Base-by-base conservation (phyloP, 1,139 yeast species). In the Magnusiomyces sp. region DNA sequence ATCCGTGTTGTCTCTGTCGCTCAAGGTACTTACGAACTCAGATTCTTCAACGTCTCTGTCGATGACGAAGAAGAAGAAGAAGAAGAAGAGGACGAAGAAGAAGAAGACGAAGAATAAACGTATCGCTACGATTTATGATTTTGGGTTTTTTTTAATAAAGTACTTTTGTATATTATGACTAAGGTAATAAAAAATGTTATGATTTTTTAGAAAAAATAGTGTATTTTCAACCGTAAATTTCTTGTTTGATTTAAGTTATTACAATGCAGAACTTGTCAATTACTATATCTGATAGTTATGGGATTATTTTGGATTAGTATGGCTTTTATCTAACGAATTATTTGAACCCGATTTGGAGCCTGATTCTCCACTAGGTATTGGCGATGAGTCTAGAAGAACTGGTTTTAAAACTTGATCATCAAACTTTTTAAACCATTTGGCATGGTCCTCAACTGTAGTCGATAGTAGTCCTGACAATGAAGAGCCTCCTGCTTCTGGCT, bases 21-120 rank as follows among this genome's bases (percentile, higher is more conserved):
- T 80, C 88, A 87, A 76, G 89, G 92, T 84, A 83, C 81, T 74
- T 94, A 92, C 88, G 88, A 87, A 75, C 85, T 94, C 80, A 90
- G 94, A 77, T 94, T 92, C 96, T 94, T 88, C 96, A 89, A 95
- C 76, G 94, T 92, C 74, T 92, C 94, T 70, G 92, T 87, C 67
- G 96, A 90, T 68, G 97, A 92, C 70, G 96, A 88, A 71, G 96
- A 86, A 70, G 95, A 83, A 65, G 97, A 86, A 69, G 72, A 60
- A 33, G 55, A 52, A 38, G 55, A 52, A 40, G 52, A 52, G 14
- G 46, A 43, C 16, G 46, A 43, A 23, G 46, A 43, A 19, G 46
- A 43, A 31, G 46, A 33, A 14, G 46, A 33, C 7, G 43, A 40
- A 33, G 40, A 37, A 37, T 23, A 23, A 23, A 23, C 29, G 29